Evolutionary conservation across 768 basidiomycete species (phyloP), one percentile per base, ranked within the genome.

Genomic region (Tremella mesenterica): DNA sequence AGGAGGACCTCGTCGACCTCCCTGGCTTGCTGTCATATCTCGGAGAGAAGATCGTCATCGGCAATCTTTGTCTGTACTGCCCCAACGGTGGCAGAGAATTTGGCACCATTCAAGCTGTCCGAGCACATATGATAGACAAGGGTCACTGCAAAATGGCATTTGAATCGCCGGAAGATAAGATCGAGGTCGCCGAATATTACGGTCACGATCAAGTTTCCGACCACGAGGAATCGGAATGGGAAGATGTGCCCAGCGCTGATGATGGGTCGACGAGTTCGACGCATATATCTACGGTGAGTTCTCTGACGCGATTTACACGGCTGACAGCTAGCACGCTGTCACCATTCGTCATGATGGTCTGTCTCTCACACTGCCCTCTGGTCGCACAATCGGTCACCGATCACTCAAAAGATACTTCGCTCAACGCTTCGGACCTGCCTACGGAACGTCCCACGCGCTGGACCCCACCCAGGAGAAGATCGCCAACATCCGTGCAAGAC

Each of bases 111-210:
- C 85, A 89, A 3, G 93, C 92, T 0, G 91, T 88, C 4, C 78
- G 91, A 61, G 88, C 87, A 66, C 95, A 99, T 71, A 99, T 99
- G 95, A 57, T 81, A 34, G 92, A 92, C 77, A 97, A 97, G 50
- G 63, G 57, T 4, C 95, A 99, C 67, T 96, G 92, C 79, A 96
- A 95, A 75, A 82, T 99, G 59, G 85, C 88, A 0, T 97, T 93
- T 73, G 88, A 90, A 54, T 75, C 80, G 1, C 83, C 87, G 62
- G 68, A 76, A 33, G 89, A 96, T 67, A 81, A 83, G 36, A 80
- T 92, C 48, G 92, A 93, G 61, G 60, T 93, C 4, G 87, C 90
- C 0, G 92, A 96, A 61, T 96, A 79, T 69, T 99, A 97, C 75
- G 79, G 83, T 0, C 72, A 78, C 0, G 88, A 86, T 10, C 93